Evolutionary conservation across 2,329 filamentous ascomycete species (phyloP).

Genomic region (Penicillium rolfsii): DNA sequence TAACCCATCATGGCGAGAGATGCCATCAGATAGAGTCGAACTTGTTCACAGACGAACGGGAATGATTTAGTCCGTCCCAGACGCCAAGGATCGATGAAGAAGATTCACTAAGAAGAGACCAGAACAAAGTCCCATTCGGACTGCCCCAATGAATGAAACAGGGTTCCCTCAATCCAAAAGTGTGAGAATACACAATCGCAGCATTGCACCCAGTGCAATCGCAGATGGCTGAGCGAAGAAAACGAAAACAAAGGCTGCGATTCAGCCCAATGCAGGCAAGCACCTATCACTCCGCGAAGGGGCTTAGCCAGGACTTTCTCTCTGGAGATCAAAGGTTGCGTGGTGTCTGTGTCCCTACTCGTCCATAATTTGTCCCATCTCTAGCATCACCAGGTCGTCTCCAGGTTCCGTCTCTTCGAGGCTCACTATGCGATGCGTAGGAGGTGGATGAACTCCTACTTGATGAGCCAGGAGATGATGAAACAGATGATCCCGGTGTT

Average conservation of each 20-base stretch:
- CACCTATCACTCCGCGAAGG: background rate
- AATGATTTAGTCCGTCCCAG: background rate
- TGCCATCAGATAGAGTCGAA: background rate
- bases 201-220: background rate
- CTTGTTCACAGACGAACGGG: background rate
- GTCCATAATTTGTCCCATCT: slow-evolving; percentile 25
- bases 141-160: background rate
- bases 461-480: slow-evolving; percentile 29
- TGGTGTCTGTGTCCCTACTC: slow-evolving; percentile 24
- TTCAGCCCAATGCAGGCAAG: background rate
- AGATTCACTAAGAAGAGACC: background rate
- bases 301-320: background rate
- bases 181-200: background rate
- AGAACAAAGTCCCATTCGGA: background rate
- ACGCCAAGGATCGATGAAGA: background rate
- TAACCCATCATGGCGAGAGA: background rate
- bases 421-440: slow-evolving; percentile 27
- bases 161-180: background rate
- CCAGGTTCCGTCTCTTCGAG: slow-evolving; percentile 14
- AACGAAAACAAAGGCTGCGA: background rate
- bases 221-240: background rate
- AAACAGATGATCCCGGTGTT: slow-evolving; percentile 28
- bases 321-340: slow-evolving; percentile 19
- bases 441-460: slow-evolving; percentile 36
- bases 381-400: slow-evolving; percentile 21